Evolutionary conservation across 2,329 filamentous ascomycete genomes (phyloP), one percentile per base, ranked within the genome.

Genomic region (Sporothrix euskadiensis): DNA sequence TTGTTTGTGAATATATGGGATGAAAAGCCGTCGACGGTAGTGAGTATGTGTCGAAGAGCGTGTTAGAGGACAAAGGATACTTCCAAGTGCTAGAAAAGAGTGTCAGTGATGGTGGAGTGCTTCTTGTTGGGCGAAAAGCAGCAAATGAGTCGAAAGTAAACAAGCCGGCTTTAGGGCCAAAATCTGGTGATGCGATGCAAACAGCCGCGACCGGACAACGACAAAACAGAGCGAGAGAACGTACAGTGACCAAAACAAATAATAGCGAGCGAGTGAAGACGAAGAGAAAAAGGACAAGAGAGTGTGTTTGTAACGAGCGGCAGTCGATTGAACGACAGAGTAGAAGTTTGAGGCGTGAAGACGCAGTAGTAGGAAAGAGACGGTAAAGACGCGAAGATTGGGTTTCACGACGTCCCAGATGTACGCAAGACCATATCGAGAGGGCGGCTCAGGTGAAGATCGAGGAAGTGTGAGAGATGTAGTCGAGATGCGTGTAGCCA

Each of bases 351-450:
- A 47, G 52, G 35, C 30, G 56, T 59, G 30, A 56, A 44, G 19
- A 63, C 22, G 57, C 4, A 49, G 44, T 39, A 12, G 68, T 16
- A 44, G 54, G 12, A 44, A 44, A 44, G 41, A 44, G 41, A 44
- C 41, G 41, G 41, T 44, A 6, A 44, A 69, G 69, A 66, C 39
- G 72, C 22, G 47, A 69, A 22, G 41, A 39, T 57, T 41, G 47
- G 22, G 57, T 66, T 71, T 73, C 68, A 73, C 72, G 72, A 59
- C 68, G 72, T 57, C 68, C 32, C 35, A 39, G 66, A 39, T 49
- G 54, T 54, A 66, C 54, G 59, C 56, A 74, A 71, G 32, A 74
- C 35, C 73, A 74, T 74, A 69, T 71, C 72, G 71, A 61, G 59
- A 49, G 19, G 57, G 35, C 69, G 69, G 65, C 72, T 49, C 59